A percentile compares a stretch with the other conserved stretches of the same genome.
These are phyloP conservation scores for Linderniella brevidens DNA, from an alignment of 257 asterid genomes.

Conservation along the genomic window DNA sequence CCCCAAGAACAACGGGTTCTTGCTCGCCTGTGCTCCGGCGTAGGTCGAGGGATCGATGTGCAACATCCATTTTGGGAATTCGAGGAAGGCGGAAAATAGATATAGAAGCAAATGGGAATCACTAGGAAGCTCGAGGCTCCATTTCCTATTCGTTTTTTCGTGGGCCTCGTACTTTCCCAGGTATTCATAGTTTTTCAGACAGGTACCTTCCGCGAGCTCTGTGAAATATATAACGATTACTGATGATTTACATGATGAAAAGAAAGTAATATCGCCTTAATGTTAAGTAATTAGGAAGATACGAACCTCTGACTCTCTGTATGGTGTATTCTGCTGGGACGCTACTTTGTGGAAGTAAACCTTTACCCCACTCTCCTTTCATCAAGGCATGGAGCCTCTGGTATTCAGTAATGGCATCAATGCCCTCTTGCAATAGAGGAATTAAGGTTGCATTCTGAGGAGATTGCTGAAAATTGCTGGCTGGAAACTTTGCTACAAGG, in stretches of 20 bases:
- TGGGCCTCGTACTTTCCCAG: conserved; percentile 61
- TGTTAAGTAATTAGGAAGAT: conserved; percentile 6
- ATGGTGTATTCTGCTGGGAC: conserved; percentile 68
- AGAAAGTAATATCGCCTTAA: neutral
- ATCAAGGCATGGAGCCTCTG: conserved; percentile 77
- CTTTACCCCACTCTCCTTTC: conserved; percentile 97
- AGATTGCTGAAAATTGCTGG: conserved; percentile 43
- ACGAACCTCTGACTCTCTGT: conserved; percentile 61
- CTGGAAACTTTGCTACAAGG: conserved; percentile 40
- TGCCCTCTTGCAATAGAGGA: conserved; percentile 57
- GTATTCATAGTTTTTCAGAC: conserved; percentile 85
- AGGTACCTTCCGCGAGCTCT: conserved; percentile 95
- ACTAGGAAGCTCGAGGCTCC: conserved; percentile 67
- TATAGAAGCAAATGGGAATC: conserved; percentile 87
- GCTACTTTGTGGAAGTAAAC: conserved; percentile 72
- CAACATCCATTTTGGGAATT: conserved; percentile 93
- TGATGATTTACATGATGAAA: neutral
- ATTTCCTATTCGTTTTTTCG: conserved; percentile 56
- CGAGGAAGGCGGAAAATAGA: conserved; percentile 87
- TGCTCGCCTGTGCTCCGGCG: conserved; percentile 74
- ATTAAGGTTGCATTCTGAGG: conserved; percentile 31
- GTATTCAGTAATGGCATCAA: conserved; percentile 81
- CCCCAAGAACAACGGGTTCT: conserved; percentile 84
- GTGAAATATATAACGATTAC: conserved; percentile 2
- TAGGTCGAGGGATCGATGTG: conserved; percentile 77